These are phyloP conservation scores for Lecanosticta acicola DNA, from an alignment of 2,329 filamentous ascomycete genomes.

Conservation along the genomic window DNA sequence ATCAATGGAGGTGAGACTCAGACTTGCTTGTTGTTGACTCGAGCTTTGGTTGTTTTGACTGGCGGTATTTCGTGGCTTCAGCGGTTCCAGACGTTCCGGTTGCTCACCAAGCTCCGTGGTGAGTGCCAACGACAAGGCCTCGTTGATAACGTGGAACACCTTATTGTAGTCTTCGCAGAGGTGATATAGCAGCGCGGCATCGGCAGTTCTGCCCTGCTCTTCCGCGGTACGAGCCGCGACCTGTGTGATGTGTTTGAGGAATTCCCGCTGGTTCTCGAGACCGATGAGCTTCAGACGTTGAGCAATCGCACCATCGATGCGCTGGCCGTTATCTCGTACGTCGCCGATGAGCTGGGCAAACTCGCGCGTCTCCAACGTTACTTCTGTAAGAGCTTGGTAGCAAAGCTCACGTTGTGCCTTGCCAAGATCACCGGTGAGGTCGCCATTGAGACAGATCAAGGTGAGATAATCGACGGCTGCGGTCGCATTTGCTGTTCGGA, in stretches of 20 bases:
- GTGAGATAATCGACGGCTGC: slow-evolving; percentile 90
- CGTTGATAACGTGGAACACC: slow-evolving; percentile 84
- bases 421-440: slow-evolving; percentile 68
- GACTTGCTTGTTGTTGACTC: slow-evolving; percentile 46
- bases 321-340: slow-evolving; percentile 75
- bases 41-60: slow-evolving; percentile 30
- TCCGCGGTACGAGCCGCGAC: slow-evolving; percentile 90
- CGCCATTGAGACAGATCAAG: slow-evolving; percentile 85
- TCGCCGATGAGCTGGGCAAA: slow-evolving; percentile 93
- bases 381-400: slow-evolving; percentile 85
- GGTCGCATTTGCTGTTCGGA: slow-evolving; percentile 81
- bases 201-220: slow-evolving; percentile 86
- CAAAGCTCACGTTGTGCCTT: slow-evolving; percentile 74
- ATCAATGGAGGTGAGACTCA: slow-evolving; percentile 63
- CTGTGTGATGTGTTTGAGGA: slow-evolving; percentile 84
- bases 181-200: slow-evolving; percentile 91
- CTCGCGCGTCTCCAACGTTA: slow-evolving; percentile 93
- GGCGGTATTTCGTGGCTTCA: slow-evolving; percentile 61
- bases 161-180: slow-evolving; percentile 92
- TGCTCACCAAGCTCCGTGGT: slow-evolving; percentile 80
- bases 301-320: slow-evolving; percentile 82
- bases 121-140: slow-evolving; percentile 82
- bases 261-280: slow-evolving; percentile 71
- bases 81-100: slow-evolving; percentile 68
- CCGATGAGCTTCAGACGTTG: slow-evolving; percentile 76